phyloP scores from a whole-genome alignment of 352 stramenopile genomes.

The Phytopythium ostracodes region DNA sequence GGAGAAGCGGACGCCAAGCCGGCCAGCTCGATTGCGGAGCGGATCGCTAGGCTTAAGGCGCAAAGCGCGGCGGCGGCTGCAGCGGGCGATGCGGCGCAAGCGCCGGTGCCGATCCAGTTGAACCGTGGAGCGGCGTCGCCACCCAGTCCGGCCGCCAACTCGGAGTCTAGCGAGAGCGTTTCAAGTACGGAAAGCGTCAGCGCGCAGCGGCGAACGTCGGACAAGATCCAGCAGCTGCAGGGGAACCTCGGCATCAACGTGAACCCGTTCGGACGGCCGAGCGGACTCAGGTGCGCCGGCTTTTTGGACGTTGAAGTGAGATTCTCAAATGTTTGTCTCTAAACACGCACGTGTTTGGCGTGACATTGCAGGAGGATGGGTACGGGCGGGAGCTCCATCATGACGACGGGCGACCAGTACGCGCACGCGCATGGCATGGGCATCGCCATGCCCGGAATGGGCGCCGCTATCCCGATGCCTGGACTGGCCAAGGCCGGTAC shows the following conservation, averaged over 20 bases:
- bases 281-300: constrained; percentile 15
- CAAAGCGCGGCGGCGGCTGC: constrained; percentile 47
- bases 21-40: constrained; percentile 62
- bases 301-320: neutral
- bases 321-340: neutral
- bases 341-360: neutral
- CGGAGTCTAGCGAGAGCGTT: neutral
- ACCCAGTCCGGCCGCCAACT: neutral
- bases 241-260: constrained; percentile 82
- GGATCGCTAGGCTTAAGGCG: constrained; percentile 68
- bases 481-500: constrained; percentile 66
- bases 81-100: constrained; percentile 16
- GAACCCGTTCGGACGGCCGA: constrained; percentile 66
- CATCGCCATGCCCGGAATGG: constrained; percentile 79
- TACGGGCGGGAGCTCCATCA: constrained; percentile 50
- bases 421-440: constrained; percentile 62
- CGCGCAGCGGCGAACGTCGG: constrained; percentile 20
- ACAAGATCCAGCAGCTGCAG: constrained; percentile 75
- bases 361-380: neutral
- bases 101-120: constrained; percentile 20
- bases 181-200: constrained; percentile 20
- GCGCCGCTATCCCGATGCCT: constrained; percentile 77
- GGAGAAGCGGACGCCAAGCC: constrained; percentile 14
- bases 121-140: constrained; percentile 15
- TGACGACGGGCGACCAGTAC: constrained; percentile 84